Evolutionary conservation across 768 basidiomycete species (phyloP).

Genomic region (Leccinellum luteum): DNA sequence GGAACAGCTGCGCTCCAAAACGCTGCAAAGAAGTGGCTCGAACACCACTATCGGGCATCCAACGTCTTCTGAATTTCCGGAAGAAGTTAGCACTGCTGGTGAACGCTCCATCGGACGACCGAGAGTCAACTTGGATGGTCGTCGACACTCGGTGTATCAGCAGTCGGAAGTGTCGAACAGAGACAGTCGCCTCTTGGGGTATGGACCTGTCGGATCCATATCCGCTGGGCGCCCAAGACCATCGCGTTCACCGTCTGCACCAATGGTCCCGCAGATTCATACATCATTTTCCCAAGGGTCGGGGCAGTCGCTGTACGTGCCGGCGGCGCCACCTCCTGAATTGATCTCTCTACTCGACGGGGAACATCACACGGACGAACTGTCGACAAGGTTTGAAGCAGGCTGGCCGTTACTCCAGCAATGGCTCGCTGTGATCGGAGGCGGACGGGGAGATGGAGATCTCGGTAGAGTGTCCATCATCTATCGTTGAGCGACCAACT

Average conservation of each 20-base stretch:
- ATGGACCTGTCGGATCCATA: constrained; percentile 23
- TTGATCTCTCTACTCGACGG: constrained; percentile 72
- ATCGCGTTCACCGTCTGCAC: constrained; percentile 57
- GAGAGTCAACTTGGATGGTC: constrained; percentile 31
- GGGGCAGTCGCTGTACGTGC: constrained; percentile 18
- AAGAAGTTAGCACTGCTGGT: constrained; percentile 10
- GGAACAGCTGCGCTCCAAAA: constrained; percentile 59
- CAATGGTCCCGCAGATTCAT: constrained; percentile 37
- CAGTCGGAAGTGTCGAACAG: constrained; percentile 23
- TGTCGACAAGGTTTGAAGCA: constrained; percentile 77
- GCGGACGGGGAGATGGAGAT: constrained; percentile 59
- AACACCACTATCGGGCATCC: constrained; percentile 15
- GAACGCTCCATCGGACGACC: constrained; percentile 24
- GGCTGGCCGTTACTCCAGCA: constrained; percentile 80
- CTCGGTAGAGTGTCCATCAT: constrained; percentile 77
- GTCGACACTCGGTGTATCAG: constrained; percentile 22
- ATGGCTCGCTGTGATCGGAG: constrained; percentile 64
- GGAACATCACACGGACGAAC: constrained; percentile 88
- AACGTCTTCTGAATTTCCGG: constrained; percentile 15
- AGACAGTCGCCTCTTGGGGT: constrained; percentile 21
- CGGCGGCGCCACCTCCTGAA: constrained; percentile 45
- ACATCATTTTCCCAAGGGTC: constrained; percentile 24
- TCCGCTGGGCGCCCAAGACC: constrained; percentile 45
- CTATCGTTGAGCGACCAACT: constrained; percentile 50
- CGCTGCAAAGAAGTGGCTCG: constrained; percentile 45